Conservation (phyloP, 306 rosid species). For the Adenanthera pavonina region DNA sequence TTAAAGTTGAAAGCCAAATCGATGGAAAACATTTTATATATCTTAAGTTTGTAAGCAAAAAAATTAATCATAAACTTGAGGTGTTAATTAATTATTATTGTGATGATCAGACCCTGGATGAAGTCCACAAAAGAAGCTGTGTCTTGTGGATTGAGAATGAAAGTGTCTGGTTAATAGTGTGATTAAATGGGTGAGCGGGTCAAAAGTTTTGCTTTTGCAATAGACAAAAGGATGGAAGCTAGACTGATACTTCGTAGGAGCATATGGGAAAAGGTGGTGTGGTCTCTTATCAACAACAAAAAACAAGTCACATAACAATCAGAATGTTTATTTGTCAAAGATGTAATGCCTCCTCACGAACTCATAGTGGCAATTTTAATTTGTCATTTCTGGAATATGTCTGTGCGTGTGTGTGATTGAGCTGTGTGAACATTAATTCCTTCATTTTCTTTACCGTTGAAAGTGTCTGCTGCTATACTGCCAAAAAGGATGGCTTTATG, state of each 20-base stretch:
- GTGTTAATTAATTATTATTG: no score
- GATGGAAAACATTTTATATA: neutral
- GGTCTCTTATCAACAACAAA: constrained; percentile 38
- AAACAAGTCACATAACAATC: constrained; percentile 58
- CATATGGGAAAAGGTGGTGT: constrained; percentile 28
- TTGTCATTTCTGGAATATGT: neutral
- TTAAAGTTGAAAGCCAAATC: constrained; percentile 34
- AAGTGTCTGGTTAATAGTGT: constrained; percentile 18
- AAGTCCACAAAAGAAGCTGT: constrained; percentile 17
- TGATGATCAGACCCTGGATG: neutral
- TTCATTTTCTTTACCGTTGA: neutral
- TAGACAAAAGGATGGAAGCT: constrained; percentile 44
- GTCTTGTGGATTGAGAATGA: neutral
- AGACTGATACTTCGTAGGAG: constrained; percentile 42
- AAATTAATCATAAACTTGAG: no score
- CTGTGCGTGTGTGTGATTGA: neutral
- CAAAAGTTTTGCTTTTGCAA: constrained; percentile 51
- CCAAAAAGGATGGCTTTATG: constrained; percentile 28
- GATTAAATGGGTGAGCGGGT: constrained; percentile 37
- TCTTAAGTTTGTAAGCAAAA: no score
- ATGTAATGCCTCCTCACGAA: neutral
- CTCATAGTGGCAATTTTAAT: neutral
- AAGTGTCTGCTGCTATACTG: constrained; percentile 8
- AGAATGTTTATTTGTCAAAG: constrained; percentile 39
- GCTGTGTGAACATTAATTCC: neutral